Conservation (phyloP, 2,329 filamentous ascomycete species). For the Colletotrichum eleusines region DNA sequence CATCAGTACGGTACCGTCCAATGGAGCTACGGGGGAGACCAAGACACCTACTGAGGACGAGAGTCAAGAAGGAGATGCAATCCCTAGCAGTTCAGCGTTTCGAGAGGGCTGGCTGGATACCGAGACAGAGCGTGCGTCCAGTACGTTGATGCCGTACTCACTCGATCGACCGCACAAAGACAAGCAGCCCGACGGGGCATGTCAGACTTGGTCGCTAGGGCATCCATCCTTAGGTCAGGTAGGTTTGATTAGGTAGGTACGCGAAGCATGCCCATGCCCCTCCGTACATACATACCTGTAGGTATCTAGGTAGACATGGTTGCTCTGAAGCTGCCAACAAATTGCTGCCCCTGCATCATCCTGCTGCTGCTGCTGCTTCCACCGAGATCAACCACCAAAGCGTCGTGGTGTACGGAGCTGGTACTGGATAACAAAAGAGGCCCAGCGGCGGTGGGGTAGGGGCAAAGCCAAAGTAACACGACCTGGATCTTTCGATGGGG, state of each 20-base stretch:
- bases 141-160: not conserved
- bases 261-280: not conserved
- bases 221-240: too few relatives aligned
- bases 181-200: not conserved
- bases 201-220: constrained; percentile 1
- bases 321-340: not conserved
- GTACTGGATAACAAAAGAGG: not conserved
- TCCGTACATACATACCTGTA: not conserved
- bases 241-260: not conserved
- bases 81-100: not conserved
- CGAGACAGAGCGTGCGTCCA: constrained; percentile 2
- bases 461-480: constrained; percentile 27
- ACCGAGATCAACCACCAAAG: constrained; percentile 11
- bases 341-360: not conserved
- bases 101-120: constrained; percentile 4
- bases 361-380: constrained; percentile 7
- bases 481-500: constrained; percentile 37
- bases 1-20: constrained; percentile 6
- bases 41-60: constrained; percentile 13
- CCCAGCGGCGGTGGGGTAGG: constrained; percentile 40
- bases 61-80: constrained; percentile 6
- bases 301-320: not conserved
- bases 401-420: not conserved
- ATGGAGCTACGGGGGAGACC: not conserved
- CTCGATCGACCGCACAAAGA: not conserved